Percentiles rank a stretch among this genome's conserved stretches.
phyloP scores from a whole-genome alignment of 2,329 filamentous ascomycete species.

The Amauroascus niger region DNA sequence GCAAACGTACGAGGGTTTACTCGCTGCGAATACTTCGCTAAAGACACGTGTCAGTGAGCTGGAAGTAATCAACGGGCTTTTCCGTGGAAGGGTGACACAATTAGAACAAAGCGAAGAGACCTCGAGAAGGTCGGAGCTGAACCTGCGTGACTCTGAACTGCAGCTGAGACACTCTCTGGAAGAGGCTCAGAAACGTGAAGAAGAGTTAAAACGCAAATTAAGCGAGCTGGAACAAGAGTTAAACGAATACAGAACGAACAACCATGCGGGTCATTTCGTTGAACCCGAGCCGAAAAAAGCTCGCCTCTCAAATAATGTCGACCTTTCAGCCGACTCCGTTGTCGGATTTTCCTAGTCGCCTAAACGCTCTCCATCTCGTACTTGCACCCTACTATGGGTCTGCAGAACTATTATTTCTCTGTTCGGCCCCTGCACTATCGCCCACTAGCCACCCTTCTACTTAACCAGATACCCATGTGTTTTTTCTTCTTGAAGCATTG shows the following conservation, averaged over 20 bases:
- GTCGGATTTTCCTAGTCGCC: slow-evolving; percentile 2
- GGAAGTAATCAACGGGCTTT: slow-evolving; percentile 84
- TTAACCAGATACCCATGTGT: slow-evolving; percentile 7
- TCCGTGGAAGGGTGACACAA: slow-evolving; percentile 62
- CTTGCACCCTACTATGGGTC: neutral
- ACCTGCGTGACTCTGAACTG: slow-evolving; percentile 45
- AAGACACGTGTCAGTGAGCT: slow-evolving; percentile 92
- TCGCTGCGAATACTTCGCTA: slow-evolving; percentile 72
- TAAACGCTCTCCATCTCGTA: neutral
- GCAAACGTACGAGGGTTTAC: slow-evolving; percentile 69
- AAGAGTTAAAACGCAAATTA: slow-evolving; percentile 70
- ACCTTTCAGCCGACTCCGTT: slow-evolving; percentile 17
- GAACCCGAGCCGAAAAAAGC: slow-evolving; percentile 48
- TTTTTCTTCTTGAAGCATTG: slow-evolving; percentile 5
- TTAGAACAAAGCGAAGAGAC: slow-evolving; percentile 67
- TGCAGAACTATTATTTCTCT: neutral
- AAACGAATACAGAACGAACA: slow-evolving; percentile 22
- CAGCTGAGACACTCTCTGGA: slow-evolving; percentile 57
- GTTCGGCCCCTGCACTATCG: neutral
- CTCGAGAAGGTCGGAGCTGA: slow-evolving; percentile 51
- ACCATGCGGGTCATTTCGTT: slow-evolving; percentile 24
- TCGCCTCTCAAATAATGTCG: slow-evolving; percentile 46
- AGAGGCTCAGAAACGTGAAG: slow-evolving; percentile 67
- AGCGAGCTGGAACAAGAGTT: slow-evolving; percentile 60
- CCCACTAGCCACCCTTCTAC: neutral